Percentiles rank a stretch among this genome's conserved stretches.
phyloP scores from a whole-genome alignment of 768 basidiomycete species.

The Scleroderma bovista region DNA sequence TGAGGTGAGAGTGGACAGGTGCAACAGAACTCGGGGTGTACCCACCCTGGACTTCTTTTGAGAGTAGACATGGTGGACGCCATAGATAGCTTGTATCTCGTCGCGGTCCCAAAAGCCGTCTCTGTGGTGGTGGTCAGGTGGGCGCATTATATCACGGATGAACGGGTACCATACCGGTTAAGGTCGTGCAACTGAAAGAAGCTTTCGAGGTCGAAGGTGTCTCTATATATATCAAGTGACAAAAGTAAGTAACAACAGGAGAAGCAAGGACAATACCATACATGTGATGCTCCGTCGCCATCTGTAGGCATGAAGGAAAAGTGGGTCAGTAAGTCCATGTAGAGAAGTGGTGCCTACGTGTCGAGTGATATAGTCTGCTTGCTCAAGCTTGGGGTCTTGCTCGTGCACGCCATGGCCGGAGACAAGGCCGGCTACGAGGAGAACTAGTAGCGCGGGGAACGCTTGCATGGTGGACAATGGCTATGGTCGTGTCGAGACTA shows the following conservation, averaged over 20 bases:
- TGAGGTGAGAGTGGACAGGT: background rate
- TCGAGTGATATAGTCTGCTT: constrained; percentile 68
- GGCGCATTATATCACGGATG: background rate
- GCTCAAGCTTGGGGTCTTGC: constrained; percentile 45
- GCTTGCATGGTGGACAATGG: background rate
- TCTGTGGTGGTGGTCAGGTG: constrained; percentile 30
- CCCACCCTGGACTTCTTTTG: constrained; percentile 71
- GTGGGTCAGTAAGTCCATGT: constrained; percentile 9
- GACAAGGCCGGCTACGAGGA: constrained; percentile 25
- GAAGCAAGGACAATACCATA: constrained; percentile 27
- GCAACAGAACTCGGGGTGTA: background rate
- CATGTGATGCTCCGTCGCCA: constrained; percentile 89
- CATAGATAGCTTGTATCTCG: constrained; percentile 95
- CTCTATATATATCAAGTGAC: constrained; percentile 38
- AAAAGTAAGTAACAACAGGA: background rate
- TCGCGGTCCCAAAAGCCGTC: constrained; percentile 79
- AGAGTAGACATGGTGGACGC: constrained; percentile 88
- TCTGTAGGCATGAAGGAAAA: constrained; percentile 40
- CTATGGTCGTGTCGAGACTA: too few relatives aligned
- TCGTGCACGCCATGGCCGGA: constrained; percentile 61
- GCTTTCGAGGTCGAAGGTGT: constrained; percentile 75
- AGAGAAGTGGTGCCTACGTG: constrained; percentile 61
- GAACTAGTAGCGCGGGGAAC: constrained; percentile 32
- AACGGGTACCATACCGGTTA: constrained; percentile 49
- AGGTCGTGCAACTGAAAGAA: constrained; percentile 97